phyloP scores from a whole-genome alignment of 2,329 filamentous ascomycete genomes.

The Botryotinia globosa region DNA sequence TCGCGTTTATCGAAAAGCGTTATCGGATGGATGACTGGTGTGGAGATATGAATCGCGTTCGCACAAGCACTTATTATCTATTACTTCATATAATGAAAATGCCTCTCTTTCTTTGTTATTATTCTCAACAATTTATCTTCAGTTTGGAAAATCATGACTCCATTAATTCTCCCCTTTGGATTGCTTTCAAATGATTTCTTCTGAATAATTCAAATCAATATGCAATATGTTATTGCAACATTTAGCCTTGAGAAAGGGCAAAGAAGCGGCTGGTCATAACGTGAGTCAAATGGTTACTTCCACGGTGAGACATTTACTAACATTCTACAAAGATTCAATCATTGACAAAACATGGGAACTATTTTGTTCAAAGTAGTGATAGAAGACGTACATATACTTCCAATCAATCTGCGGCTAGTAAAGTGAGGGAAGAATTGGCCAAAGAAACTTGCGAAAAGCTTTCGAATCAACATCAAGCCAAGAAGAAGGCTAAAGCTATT shows the following conservation, averaged over 20 bases:
- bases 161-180: neutral
- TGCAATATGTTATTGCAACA: constrained; percentile 38
- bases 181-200: constrained; percentile 18
- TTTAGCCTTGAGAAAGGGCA: constrained; percentile 37
- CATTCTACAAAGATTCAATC: constrained; percentile 31
- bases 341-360: constrained; percentile 29
- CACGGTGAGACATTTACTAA: constrained; percentile 26
- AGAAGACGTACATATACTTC: constrained; percentile 19
- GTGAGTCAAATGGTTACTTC: constrained; percentile 31
- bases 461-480: constrained; percentile 40
- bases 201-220: constrained; percentile 30
- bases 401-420: constrained; percentile 23
- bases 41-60: constrained; percentile 12
- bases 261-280: constrained; percentile 37
- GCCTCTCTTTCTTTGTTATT: constrained; percentile 6
- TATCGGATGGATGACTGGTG: constrained; percentile 13
- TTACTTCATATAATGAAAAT: neutral
- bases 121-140: neutral
- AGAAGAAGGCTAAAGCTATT: constrained; percentile 47
- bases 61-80: neutral
- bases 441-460: constrained; percentile 35
- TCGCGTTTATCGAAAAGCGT: constrained; percentile 13
- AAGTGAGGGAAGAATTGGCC: constrained; percentile 33
- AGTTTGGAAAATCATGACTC: neutral
- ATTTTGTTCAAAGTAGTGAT: constrained; percentile 8